Evolutionary conservation across 345 rosid genomes (phyloP).

Genomic region (Salix arbutifolia): DNA sequence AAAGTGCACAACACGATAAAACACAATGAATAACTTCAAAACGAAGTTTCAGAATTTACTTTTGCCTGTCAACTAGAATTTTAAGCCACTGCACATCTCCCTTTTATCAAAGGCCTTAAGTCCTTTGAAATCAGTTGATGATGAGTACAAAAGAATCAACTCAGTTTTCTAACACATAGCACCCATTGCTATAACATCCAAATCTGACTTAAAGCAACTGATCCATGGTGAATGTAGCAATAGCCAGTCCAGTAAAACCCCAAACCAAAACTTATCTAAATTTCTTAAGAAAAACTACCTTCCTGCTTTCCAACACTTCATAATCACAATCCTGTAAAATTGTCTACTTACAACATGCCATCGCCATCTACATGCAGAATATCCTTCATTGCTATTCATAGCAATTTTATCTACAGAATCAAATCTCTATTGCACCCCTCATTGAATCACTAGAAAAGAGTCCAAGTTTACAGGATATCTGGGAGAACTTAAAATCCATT

Average conservation of each 20-base stretch:
- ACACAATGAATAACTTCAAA: neutral
- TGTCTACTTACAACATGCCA: neutral
- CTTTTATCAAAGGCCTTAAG: too few species aligned
- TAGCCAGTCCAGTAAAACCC: neutral
- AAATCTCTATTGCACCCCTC: neutral
- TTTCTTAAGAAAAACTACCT: neutral
- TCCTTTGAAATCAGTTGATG: too few species aligned
- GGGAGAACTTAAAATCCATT: too few species aligned
- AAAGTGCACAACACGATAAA: neutral
- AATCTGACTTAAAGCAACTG: neutral
- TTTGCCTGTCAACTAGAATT: too few species aligned
- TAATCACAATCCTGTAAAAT: neutral
- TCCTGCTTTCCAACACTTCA: neutral
- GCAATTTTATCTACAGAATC: neutral
- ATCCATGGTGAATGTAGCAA: neutral
- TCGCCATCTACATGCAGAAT: neutral
- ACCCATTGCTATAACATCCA: neutral
- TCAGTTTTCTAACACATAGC: neutral
- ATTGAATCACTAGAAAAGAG: neutral
- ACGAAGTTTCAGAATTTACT: too few species aligned
- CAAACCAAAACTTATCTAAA: neutral
- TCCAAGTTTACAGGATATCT: neutral
- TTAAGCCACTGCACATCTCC: too few species aligned
- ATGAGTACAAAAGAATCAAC: too few species aligned
- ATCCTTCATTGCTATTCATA: neutral